These are phyloP conservation scores for Tricholomella constricta DNA, from an alignment of 768 basidiomycete species.

Conservation along the genomic window DNA sequence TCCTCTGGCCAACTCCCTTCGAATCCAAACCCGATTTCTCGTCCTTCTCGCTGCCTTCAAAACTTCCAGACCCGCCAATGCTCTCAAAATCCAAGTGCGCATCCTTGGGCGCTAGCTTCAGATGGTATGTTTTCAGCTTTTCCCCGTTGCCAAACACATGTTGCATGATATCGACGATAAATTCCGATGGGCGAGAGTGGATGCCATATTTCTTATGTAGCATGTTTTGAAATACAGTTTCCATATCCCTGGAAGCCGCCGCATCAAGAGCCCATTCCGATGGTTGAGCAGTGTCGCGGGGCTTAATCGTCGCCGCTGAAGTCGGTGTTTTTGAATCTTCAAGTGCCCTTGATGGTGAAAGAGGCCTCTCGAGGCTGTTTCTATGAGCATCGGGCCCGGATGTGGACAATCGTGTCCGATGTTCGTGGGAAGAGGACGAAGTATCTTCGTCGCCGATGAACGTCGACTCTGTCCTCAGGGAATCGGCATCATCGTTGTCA, in stretches of 20 bases:
- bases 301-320: conserved; percentile 6
- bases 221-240: conserved; percentile 63
- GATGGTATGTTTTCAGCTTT: conserved; percentile 49
- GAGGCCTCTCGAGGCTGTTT: neutral
- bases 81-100: conserved; percentile 2
- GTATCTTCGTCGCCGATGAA: conserved; percentile 20
- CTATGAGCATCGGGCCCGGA: neutral
- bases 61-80: neutral
- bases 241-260: conserved; percentile 46
- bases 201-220: conserved; percentile 52
- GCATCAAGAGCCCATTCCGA: conserved; percentile 44
- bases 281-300: conserved; percentile 11
- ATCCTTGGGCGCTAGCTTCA: conserved; percentile 55
- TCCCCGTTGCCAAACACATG: conserved; percentile 53
- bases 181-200: conserved; percentile 51
- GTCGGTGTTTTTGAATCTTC: conserved; percentile 10
- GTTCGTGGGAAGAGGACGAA: conserved; percentile 6
- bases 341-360: neutral
- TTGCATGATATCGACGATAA: conserved; percentile 46
- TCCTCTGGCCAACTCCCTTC: conserved; percentile 26
- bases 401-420: conserved; percentile 14
- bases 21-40: conserved; percentile 23
- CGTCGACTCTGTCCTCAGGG: conserved; percentile 21
- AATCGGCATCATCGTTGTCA: conserved; percentile 34
- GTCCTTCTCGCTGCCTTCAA: conserved; percentile 22